Evolutionary conservation across 2,329 filamentous ascomycete genomes (phyloP), one percentile per base, ranked within the genome.

Genomic region (Paecilomyces variotii): DNA sequence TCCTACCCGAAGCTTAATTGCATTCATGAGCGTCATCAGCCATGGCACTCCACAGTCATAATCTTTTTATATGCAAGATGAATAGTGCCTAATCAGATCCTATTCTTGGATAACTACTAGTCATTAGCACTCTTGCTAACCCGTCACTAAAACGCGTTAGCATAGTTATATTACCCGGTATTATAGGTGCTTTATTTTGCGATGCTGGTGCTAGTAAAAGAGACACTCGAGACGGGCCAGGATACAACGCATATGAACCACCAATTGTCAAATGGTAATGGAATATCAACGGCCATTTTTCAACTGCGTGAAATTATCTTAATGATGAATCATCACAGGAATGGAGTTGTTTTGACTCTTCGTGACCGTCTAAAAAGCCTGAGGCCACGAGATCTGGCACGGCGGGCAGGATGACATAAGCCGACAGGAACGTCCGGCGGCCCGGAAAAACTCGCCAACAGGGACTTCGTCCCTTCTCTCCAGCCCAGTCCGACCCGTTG

Each of bases 381-480:
- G 39, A 45, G 39, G 35, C 35, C 12, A 60, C 56, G 55, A 49
- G 35, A 53, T 54, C 62, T 62, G 63, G 53, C 61, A 45, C 60
- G 58, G 28, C 30, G n/a, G 54, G 49, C 45, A 32, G 63, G 70
- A 73, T 74, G 72, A 74, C 72, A 74, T 74, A 74, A 74, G 70
- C 70, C 56, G 63, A 56, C 53, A 52, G 35, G 54, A 64, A 64
- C 63, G 64, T 65, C 67, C 62, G 64, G 59, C 68, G 65, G 68
- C 58, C 72, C 72, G 72, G 72, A 74, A 73, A 74, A 75, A 75
- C 72, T 75, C 72, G 72, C 72, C 3, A 72, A 72, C 66, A 69
- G 65, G 72, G 69, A 72, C 70, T 72, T 74, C 72, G 70, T 60
- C 62, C 54, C 60, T 63, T 57, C 60, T 57, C 61, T 63, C 65